phyloP scores from a whole-genome alignment of 306 rosid species.

The Trichosanthes cucumerina region DNA sequence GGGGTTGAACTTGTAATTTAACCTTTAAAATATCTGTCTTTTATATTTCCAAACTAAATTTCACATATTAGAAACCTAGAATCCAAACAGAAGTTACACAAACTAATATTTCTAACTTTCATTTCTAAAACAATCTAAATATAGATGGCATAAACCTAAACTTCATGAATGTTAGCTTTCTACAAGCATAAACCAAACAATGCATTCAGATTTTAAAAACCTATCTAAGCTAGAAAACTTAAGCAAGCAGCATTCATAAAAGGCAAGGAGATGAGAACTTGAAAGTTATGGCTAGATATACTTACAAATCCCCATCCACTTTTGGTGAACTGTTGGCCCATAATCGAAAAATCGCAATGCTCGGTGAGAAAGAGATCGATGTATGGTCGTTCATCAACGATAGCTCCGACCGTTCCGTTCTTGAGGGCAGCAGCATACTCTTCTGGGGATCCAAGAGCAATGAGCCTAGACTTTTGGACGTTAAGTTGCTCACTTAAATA shows the following conservation, averaged over 20 bases:
- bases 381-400: slow-evolving; percentile 38
- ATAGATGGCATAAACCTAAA: too few relatives aligned
- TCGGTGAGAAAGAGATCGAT: slow-evolving; percentile 40
- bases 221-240: not conserved
- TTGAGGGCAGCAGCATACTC: slow-evolving; percentile 34
- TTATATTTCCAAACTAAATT: too few relatives aligned
- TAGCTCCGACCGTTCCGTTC: slow-evolving; percentile 35
- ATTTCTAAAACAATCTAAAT: too few relatives aligned
- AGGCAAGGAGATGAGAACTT: not conserved
- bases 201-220: not conserved
- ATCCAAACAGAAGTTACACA: too few relatives aligned
- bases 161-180: too few relatives aligned
- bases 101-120: too few relatives aligned
- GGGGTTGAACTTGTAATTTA: too few relatives aligned
- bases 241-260: not conserved
- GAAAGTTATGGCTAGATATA: not conserved
- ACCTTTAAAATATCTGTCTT: too few relatives aligned
- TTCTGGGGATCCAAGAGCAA: slow-evolving; percentile 45
- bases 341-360: slow-evolving; percentile 25
- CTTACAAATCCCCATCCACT: slow-evolving; percentile 57
- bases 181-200: too few relatives aligned
- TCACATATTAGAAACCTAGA: too few relatives aligned
- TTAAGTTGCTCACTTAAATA: slow-evolving; percentile 29
- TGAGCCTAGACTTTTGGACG: slow-evolving; percentile 32
- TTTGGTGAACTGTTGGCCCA: slow-evolving; percentile 38